Percentiles rank a stretch among this genome's conserved stretches.
phyloP scores from a whole-genome alignment of 2,329 filamentous ascomycete species.

The Neofusicoccum parvum region DNA sequence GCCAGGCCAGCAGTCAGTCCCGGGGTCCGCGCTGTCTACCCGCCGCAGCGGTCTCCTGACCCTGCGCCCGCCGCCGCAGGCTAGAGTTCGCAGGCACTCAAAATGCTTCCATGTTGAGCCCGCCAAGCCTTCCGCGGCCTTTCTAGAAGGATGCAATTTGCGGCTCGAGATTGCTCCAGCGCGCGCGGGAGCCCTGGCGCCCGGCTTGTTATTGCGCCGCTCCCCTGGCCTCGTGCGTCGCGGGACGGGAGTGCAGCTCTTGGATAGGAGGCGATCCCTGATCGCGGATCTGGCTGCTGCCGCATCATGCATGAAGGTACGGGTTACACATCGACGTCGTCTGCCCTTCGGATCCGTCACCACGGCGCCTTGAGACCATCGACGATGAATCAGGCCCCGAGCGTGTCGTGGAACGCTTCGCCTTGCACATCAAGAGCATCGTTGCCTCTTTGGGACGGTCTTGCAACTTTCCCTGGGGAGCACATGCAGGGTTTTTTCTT shows the following conservation, averaged over 20 bases:
- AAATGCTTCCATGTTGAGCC: neutral
- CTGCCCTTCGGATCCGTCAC: neutral
- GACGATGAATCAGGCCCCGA: neutral
- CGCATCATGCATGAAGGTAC: neutral
- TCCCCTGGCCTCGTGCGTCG: neutral
- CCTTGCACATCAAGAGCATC: neutral
- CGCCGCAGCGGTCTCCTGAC: neutral
- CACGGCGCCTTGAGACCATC: neutral
- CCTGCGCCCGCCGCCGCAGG: neutral
- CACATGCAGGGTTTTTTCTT: neutral
- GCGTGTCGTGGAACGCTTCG: neutral
- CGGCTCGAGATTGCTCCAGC: neutral
- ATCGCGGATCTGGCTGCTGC: neutral
- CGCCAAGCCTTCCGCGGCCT: neutral
- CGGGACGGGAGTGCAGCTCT: neutral
- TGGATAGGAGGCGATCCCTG: neutral
- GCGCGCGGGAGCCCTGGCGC: too few species aligned
- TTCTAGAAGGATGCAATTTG: constrained; percentile 13
- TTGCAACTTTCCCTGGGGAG: neutral
- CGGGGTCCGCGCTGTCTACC: neutral
- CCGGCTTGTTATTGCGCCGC: neutral
- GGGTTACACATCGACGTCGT: neutral
- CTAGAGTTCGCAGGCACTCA: neutral
- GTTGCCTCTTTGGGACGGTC: neutral
- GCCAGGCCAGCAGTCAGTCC: neutral